A percentile compares a stretch with the other conserved stretches of the same genome.
Conservation (phyloP, 2,329 filamentous ascomycete species). For the Nannizziopsis arthrosporioides region DNA sequence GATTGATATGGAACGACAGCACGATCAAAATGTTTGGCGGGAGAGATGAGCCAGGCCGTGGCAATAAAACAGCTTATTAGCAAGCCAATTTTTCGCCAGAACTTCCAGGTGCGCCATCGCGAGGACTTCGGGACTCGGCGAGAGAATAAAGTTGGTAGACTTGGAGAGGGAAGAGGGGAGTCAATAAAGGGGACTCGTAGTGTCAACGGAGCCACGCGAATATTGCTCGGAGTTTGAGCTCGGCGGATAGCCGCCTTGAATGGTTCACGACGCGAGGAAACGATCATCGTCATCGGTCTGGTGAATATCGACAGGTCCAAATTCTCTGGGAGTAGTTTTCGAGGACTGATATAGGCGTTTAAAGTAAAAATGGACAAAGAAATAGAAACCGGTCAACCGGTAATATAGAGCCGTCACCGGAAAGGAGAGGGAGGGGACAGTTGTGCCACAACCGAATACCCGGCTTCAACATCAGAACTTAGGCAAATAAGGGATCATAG, state of each 20-base stretch:
- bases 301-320: neutral
- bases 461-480: neutral
- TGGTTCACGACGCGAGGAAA: slow-evolving; percentile 23
- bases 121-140: slow-evolving; percentile 51
- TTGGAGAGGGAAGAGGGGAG: slow-evolving; percentile 58
- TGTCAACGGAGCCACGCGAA: slow-evolving; percentile 29
- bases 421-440: neutral
- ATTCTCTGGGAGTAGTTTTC: neutral
- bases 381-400: neutral
- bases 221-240: slow-evolving; percentile 11
- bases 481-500: neutral
- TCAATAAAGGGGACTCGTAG: slow-evolving; percentile 52
- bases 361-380: neutral
- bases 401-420: slow-evolving; percentile 11
- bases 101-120: slow-evolving; percentile 46
- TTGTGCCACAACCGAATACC: neutral
- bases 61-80: slow-evolving; percentile 29
- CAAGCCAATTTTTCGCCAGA: slow-evolving; percentile 47
- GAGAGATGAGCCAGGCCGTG: neutral
- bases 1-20: neutral
- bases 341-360: neutral
- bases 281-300: slow-evolving; percentile 20
- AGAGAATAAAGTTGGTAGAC: slow-evolving; percentile 56
- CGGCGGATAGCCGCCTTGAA: slow-evolving; percentile 21
- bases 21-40: neutral